A percentile compares a stretch with the other conserved stretches of the same genome.
phyloP scores from a whole-genome alignment of 2,329 filamentous ascomycete species.

The Boeremia exigua region DNA sequence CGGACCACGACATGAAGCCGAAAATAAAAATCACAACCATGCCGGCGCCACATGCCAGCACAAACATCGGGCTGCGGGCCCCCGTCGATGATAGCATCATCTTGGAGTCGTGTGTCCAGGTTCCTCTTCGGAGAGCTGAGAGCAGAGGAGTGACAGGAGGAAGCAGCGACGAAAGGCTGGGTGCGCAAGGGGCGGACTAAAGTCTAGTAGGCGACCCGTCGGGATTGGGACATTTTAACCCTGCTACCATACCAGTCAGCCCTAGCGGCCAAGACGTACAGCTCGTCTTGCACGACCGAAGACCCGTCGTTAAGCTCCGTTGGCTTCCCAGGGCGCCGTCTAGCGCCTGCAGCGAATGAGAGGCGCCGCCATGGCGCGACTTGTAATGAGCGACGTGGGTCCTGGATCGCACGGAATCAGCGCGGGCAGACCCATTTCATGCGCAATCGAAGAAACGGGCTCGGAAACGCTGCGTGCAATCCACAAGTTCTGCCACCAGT shows the following conservation, averaged over 20 bases:
- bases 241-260: conserved; percentile 17
- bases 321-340: conserved; percentile 17
- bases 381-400: conserved; percentile 12
- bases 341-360: conserved; percentile 17
- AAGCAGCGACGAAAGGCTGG: conserved; percentile 12
- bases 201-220: neutral
- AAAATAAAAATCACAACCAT: conserved; percentile 42
- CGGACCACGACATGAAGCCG: conserved; percentile 44
- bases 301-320: conserved; percentile 21
- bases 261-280: conserved; percentile 27
- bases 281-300: conserved; percentile 18
- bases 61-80: conserved; percentile 41
- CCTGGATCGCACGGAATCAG: conserved; percentile 9
- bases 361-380: neutral
- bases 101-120: conserved; percentile 14
- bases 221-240: conserved; percentile 32
- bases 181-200: conserved; percentile 18
- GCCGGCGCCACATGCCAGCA: conserved; percentile 40
- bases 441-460: neutral
- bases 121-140: conserved; percentile 7
- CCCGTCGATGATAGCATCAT: conserved; percentile 42
- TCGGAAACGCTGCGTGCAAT: neutral
- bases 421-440: conserved; percentile 3
- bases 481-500: neutral
- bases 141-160: conserved; percentile 17